Base-by-base conservation (phyloP, 495 filamentous ascomycete species). In the Podospora fimiseda region DNA sequence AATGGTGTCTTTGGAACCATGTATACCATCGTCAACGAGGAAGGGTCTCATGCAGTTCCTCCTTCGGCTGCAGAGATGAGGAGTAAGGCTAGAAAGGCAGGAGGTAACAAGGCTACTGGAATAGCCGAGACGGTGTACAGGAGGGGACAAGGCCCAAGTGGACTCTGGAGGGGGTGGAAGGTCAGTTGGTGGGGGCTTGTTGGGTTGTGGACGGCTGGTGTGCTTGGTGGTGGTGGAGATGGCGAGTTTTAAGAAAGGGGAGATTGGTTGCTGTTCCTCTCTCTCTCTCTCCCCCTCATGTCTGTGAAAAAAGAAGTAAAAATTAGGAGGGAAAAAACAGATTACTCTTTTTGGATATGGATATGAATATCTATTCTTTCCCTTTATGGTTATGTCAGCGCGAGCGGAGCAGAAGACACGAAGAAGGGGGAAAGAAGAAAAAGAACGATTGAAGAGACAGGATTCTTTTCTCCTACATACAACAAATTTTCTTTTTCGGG, bases 151-250 rank as follows among this genome's bases (percentile, higher is more conserved):
- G 93, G 93, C 6, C 59, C 89, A 21, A 78, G 86, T 23, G 93
- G 94, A 0, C 73, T 98, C 13, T 95, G 89, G 77, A 78, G 93
- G 43, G 93, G 93, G 13, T 98, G 93, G 93, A 84, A 88, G 62
- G 85, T 96, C 15, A 90, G 90, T 9, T 88, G 94, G 80, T 97
- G 93, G 93, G 92, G 91, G 0, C 72, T 96, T 50, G 84, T 92
- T 14, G 92, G 92, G 16, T 80, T 95, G 19, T 92, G 91, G 89
- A 67, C 70, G 2, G 70, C 70, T 2, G 67, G 70, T 4, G 61
- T 75, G 23, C 51, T 74, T 6, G 72, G 71, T 0, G 69, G 66
- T 37, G 71, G 73, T 13, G 73, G 74, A 1, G 73, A 77, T 33
- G 74, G 74, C 23, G 73, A 77, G 53, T 77, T 77, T 42, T 77